Base-by-base conservation (phyloP, 2,329 filamentous ascomycete genomes). In the Aaosphaeria arxii region DNA sequence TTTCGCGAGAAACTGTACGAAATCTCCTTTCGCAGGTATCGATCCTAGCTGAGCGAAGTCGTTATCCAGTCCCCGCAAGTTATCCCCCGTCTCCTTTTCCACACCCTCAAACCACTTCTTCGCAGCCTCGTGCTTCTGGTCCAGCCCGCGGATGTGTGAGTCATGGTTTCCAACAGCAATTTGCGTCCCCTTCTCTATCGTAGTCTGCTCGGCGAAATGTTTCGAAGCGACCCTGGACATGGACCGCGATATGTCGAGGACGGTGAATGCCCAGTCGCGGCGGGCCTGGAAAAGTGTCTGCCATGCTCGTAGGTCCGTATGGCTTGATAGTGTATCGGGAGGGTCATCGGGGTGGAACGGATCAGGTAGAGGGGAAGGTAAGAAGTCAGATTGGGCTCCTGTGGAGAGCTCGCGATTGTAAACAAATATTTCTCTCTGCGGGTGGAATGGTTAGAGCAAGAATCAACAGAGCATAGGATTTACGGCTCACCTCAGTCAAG, bases 81-180 rank as follows among this genome's bases (percentile, higher is more conserved):
- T 76, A 45, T 75, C 76, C 33, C 81, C 77, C 53, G 90, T 87
- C 49, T 91, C 87, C 40, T 81, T 78, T 52, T 88, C 76, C 6
- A 87, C 78, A 7, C 83, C 82, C 11, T 80, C 78, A 7, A 84
- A 80, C 87, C 88, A 91, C 56, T 82, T 81, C 70, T 84, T 85
- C 30, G 88, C 72, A 48, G 88, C 84, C n/a, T 75, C 73, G 60
- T 87, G 86, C 64, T 88, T 90, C 49, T 84, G 81, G 61, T 91
- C 85, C 52, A 90, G 77, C 40, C 79, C 80, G 55, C 83, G 85
- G 46, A 91, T 80, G 64, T 89, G 88, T 13, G 84, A 81, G 60
- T 91, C 85, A 47, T 92, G 79, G 61, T 96, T 99, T 53, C 87
- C 85, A 24, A 96, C 84, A 5, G 92, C 94, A 29, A 94, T 89